Conservation (phyloP, 2,329 filamentous ascomycete genomes). For the Ceratocystis variospora region DNA sequence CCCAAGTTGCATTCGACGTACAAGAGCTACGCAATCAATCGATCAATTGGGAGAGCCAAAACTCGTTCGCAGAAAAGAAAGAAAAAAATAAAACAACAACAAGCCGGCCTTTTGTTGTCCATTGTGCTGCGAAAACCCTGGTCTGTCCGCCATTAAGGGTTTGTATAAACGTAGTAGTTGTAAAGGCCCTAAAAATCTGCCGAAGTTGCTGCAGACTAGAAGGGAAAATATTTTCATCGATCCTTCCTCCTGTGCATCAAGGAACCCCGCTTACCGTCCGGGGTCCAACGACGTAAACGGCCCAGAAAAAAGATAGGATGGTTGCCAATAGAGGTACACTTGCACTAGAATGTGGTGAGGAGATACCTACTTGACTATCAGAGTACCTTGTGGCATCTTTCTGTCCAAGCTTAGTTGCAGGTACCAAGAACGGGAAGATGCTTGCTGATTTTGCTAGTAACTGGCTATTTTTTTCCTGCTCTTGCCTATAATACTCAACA, state of each 20-base stretch:
- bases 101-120: not conserved
- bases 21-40: too few species aligned
- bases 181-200: not conserved
- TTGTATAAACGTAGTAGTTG: not conserved
- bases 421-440: conserved; percentile 9
- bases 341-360: not conserved
- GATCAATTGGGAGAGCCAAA: too few species aligned
- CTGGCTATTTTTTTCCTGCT: conserved; percentile 2
- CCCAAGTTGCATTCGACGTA: too few species aligned
- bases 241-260: conserved; percentile 3
- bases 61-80: not conserved
- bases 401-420: not conserved
- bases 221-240: not conserved
- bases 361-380: not conserved
- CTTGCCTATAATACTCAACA: conserved; percentile 6
- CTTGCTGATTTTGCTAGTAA: not conserved
- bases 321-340: not conserved
- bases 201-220: not conserved
- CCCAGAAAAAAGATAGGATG: not conserved
- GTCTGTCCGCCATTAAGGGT: not conserved
- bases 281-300: conserved; percentile 4
- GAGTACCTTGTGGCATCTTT: not conserved
- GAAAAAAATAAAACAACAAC: not conserved
- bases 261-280: conserved; percentile 9
- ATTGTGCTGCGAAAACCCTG: not conserved